Conservation (phyloP, 2,329 filamentous ascomycete species). For the Microdochium nivale region DNA sequence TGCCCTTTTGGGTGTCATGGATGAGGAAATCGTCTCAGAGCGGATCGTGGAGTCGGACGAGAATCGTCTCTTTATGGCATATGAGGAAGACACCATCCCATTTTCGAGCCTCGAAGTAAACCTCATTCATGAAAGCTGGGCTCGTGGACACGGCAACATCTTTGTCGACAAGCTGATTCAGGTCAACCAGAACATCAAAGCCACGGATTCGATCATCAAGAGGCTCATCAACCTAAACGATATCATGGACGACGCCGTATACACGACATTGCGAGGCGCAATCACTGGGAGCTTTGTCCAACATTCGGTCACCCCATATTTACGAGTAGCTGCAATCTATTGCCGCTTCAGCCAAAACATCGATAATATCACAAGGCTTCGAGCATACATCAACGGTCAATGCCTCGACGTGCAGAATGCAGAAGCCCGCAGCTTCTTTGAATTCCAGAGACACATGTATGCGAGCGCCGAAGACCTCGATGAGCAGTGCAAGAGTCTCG, state of each 20-base stretch:
- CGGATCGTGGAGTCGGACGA: slow-evolving; percentile 28
- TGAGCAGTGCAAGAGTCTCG: slow-evolving; percentile 18
- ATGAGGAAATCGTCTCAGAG: slow-evolving; percentile 23
- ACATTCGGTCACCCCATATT: slow-evolving; percentile 42
- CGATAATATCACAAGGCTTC: slow-evolving; percentile 26
- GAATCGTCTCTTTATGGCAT: slow-evolving; percentile 26
- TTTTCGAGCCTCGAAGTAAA: slow-evolving; percentile 38
- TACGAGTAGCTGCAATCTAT: slow-evolving; percentile 49
- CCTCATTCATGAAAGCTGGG: slow-evolving; percentile 34
- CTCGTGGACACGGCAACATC: slow-evolving; percentile 30
- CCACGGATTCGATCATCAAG: slow-evolving; percentile 47
- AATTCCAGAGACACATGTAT: slow-evolving; percentile 27
- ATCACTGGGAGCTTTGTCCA: slow-evolving; percentile 41
- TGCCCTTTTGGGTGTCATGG: slow-evolving; percentile 33
- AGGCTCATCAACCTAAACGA: slow-evolving; percentile 45
- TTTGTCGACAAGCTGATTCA: slow-evolving; percentile 59
- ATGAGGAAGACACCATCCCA: slow-evolving; percentile 26
- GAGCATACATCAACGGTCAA: slow-evolving; percentile 33
- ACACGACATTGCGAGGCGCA: slow-evolving; percentile 41
- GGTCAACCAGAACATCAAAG: slow-evolving; percentile 45
- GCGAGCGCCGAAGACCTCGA: slow-evolving; percentile 13
- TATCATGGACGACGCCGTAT: slow-evolving; percentile 42
- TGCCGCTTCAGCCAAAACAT: slow-evolving; percentile 30
- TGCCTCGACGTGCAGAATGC: slow-evolving; percentile 33
- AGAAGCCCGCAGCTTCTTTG: slow-evolving; percentile 40